Conservation (phyloP, 345 rosid genomes). For the Psidium friedrichsthalianum region DNA sequence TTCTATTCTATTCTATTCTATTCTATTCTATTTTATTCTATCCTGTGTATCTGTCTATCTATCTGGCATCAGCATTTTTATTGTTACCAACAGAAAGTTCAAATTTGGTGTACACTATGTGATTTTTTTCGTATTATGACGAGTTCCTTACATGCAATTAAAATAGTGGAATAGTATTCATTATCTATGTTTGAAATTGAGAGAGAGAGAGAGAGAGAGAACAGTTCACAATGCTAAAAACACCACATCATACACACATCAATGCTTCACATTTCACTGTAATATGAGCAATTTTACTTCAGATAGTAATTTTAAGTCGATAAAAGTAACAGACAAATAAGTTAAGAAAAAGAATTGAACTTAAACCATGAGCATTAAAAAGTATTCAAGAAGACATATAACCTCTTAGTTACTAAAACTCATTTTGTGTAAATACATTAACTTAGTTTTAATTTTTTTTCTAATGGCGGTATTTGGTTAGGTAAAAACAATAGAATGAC, state of each 20-base stretch:
- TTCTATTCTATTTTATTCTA: neutral
- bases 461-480: neutral
- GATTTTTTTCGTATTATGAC: neutral
- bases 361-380: neutral
- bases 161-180: neutral
- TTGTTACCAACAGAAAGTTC: neutral
- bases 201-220: neutral
- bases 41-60: neutral
- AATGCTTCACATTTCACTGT: neutral
- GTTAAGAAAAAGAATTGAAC: neutral
- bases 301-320: neutral
- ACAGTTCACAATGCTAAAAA: neutral
- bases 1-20: neutral
- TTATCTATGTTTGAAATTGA: neutral
- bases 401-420: neutral
- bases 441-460: neutral
- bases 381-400: neutral
- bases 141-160: neutral
- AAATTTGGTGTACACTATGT: neutral
- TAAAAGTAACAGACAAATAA: neutral
- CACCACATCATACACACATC: neutral
- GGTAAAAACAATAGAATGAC: neutral
- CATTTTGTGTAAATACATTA: neutral
- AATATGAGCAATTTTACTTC: neutral
- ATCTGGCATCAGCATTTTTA: neutral